Evolutionary conservation across 257 asterid genomes (phyloP).

Genomic region (Penstemon newberryi): DNA sequence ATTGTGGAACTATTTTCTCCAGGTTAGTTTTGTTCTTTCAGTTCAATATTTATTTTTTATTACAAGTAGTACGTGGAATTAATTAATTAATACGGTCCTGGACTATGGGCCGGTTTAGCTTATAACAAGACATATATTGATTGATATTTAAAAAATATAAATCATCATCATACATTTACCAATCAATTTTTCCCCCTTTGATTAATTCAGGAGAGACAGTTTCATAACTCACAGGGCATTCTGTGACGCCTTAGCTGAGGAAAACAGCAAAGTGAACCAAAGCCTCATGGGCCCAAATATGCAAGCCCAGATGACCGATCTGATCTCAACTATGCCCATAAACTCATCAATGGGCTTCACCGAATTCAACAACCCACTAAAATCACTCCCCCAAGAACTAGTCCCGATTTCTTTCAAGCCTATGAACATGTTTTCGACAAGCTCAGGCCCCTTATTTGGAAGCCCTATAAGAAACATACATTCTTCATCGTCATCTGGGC

Average conservation of each 20-base stretch:
- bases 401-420: slow-evolving; percentile 73
- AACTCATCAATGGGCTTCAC: slow-evolving; percentile 49
- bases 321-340: slow-evolving; percentile 50
- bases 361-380: slow-evolving; percentile 61
- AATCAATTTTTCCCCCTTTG: background rate
- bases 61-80: background rate
- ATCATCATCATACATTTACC: background rate
- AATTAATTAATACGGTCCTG: too few species aligned
- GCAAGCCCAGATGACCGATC: slow-evolving; percentile 53
- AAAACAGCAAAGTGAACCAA: slow-evolving; percentile 76
- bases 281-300: slow-evolving; percentile 42
- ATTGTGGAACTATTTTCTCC: slow-evolving; percentile 92
- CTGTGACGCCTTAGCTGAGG: slow-evolving; percentile 90
- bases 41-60: too few species aligned
- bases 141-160: too few species aligned
- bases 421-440: slow-evolving; percentile 71
- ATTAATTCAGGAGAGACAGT: slow-evolving; percentile 77
- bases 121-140: too few species aligned
- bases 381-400: slow-evolving; percentile 63
- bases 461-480: slow-evolving; percentile 48
- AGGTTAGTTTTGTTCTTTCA: slow-evolving; percentile 39
- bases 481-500: slow-evolving; percentile 63
- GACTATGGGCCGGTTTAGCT: too few species aligned
- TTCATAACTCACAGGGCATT: slow-evolving; percentile 93
- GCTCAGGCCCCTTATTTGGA: slow-evolving; percentile 59